Evolutionary conservation across 805 yeast genomes (phyloP), one percentile per base, ranked within the genome.

Genomic region (Starmerella vaccinii): DNA sequence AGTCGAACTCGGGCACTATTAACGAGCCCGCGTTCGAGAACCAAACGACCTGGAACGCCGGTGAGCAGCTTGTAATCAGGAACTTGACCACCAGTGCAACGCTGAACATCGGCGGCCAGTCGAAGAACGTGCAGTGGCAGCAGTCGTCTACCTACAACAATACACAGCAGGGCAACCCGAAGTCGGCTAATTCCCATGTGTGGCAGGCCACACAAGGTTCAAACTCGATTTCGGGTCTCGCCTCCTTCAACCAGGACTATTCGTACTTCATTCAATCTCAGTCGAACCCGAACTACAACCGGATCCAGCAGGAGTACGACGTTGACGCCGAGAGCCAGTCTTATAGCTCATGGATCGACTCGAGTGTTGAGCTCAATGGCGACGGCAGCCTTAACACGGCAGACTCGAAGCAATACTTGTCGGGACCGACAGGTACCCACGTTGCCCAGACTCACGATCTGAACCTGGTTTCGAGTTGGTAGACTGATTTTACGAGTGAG

Each of bases 271-370:
- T 58, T 46, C 55, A 57, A 34, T 44, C 41, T 22, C 45, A 46
- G 13, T 27, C 50, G 54, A 21, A 42, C 37, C 10, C 12, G n/a
- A 24, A 33, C 35, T 37, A 37, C 39, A 27, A 27, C 44, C 54
- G 56, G 10, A 50, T 58, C 10, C 60, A 58, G 56, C 56, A 54
- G 45, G 39, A 46, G 8, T 54, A 52, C 47, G 40, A 47, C 19
- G 47, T 40, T 3, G 26, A 15, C 4, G 44, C 51, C 27, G 44
- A 46, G 15, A 34, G 24, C 29, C 19, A 41, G n/a, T 16, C 27
- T 8, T 50, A 50, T 37, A n/a, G 18, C 22, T 47, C 55, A 3
- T 58, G 61, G 61, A 46, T 58, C 22, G 58, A 57, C 49, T 35
- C 59, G 15, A 33, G 44, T n/a, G 54, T 54, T 13, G n/a, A 16